These are phyloP conservation scores for Petasospora rhodanensis DNA, from an alignment of 1,139 yeast species.

Conservation along the genomic window DNA sequence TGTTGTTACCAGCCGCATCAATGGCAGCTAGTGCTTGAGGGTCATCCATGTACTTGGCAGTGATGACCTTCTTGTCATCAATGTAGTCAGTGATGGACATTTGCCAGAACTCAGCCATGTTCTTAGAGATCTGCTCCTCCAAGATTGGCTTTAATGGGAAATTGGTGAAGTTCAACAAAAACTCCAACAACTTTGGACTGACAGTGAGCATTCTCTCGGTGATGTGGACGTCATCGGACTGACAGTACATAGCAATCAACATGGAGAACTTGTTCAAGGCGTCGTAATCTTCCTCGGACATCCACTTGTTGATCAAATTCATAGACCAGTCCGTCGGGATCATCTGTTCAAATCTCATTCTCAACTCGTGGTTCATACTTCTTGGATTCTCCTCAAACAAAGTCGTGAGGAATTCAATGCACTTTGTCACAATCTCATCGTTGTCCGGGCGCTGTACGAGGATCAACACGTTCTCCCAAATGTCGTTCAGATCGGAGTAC, in stretches of 20 bases:
- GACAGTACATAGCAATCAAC: constrained; percentile 49
- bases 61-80: constrained; percentile 48
- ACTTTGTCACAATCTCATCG: constrained; percentile 11
- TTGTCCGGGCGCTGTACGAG: constrained; percentile 22
- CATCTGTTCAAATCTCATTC: constrained; percentile 28
- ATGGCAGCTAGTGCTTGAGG: constrained; percentile 26
- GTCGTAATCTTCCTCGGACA: constrained; percentile 36
- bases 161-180: constrained; percentile 54
- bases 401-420: constrained; percentile 27
- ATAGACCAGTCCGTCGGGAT: constrained; percentile 32
- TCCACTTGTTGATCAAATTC: constrained; percentile 38
- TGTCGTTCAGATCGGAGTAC: constrained; percentile 33
- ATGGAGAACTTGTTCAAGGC: constrained; percentile 46
- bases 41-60: constrained; percentile 30
- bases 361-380: constrained; percentile 28
- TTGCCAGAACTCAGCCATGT: constrained; percentile 76
- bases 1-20: constrained; percentile 30
- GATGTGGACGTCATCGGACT: constrained; percentile 46
- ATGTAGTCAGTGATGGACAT: constrained; percentile 61
- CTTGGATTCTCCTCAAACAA: constrained; percentile 33
- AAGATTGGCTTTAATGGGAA: constrained; percentile 57
- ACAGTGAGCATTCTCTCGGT: constrained; percentile 41
- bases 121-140: constrained; percentile 67
- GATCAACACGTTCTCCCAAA: constrained; percentile 28
- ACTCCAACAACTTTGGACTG: constrained; percentile 39